A percentile compares a stretch with the other conserved stretches of the same genome.
Conservation (phyloP, 2,329 filamentous ascomycete genomes). For the Pseudogymnoascus verrucosus region DNA sequence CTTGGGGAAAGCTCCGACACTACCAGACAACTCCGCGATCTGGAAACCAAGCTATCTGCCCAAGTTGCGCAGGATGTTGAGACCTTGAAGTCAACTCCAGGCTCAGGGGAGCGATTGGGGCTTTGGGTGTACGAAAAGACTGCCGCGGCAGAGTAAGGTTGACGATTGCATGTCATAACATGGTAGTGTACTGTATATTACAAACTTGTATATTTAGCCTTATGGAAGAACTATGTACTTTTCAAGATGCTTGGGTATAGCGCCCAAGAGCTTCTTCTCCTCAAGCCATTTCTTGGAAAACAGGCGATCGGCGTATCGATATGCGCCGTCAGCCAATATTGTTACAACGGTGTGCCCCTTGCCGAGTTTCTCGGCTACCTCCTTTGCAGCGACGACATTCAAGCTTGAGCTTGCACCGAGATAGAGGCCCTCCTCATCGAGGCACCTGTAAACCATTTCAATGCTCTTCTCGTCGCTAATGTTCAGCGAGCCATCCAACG, state of each 20-base stretch:
- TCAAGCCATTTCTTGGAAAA: conserved; percentile 89
- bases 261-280: conserved; percentile 71
- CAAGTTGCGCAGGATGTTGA: conserved; percentile 6
- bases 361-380: conserved; percentile 85
- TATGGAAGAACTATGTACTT: conserved; percentile 92
- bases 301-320: conserved; percentile 86
- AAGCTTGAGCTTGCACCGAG: conserved; percentile 87
- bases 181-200: conserved; percentile 15
- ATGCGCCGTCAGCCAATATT: conserved; percentile 91
- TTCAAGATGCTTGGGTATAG: conserved; percentile 75
- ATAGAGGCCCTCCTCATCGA: conserved; percentile 94
- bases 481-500: conserved; percentile 76
- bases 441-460: conserved; percentile 92
- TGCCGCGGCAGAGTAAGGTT: neutral
- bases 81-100: neutral
- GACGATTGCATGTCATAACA: neutral
- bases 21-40: neutral
- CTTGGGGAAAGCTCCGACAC: conserved; percentile 15
- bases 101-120: neutral
- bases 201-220: conserved; percentile 23
- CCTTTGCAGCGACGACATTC: conserved; percentile 91
- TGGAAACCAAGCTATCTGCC: neutral
- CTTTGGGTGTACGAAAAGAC: conserved; percentile 6
- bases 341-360: conserved; percentile 88
- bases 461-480: conserved; percentile 92